Evolutionary conservation across 2,329 filamentous ascomycete genomes (phyloP), one percentile per base, ranked within the genome.

Genomic region (Amylocarpus encephaloides): DNA sequence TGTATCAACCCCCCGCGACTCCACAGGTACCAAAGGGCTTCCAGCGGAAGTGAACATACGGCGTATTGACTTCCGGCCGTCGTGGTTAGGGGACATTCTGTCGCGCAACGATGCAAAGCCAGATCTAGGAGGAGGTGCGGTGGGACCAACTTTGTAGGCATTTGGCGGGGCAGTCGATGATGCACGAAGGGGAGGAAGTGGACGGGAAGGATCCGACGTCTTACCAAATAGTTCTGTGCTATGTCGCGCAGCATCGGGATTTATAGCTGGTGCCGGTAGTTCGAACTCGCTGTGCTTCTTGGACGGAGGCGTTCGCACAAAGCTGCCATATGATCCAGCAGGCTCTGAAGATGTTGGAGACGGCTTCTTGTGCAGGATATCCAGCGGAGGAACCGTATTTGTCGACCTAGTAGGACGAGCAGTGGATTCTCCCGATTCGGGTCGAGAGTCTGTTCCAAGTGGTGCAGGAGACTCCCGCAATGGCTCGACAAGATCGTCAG

Each of bases 261-360:
- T 41, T 13, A 64, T 51, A 7, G 82, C 82, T 26, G 83, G 80
- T 50, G 76, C 80, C 3, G 83, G 83, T 13, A 86, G 71, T 58
- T 79, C 73, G 16, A 86, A 71, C 0, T 73, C 74, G 13, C 63
- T 3, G 50, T 60, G 40, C 16, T 43, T 54, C 11, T 61, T 58
- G 11, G 59, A 58, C 4, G 73, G 74, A 1, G 78, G 78, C 26
- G 77, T 77, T 6, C 75, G 73, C 9, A 82, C 67, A 58, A 85
- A 83, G 62, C 81, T 85, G 41, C 82, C 82, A 71, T 85, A 85
- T 56, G 73, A 74, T 33, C 70, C 74, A 58, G 33, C 41, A 6
- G 43, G n/a, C 19, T 53, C 52, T 4, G 44, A 16, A 42, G 46
- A 3, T 2, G 32, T 39, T 46, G 40, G 13, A 46, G 54, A 15